These are phyloP conservation scores for Xylariaceae sp. DNA, from an alignment of 2,329 filamentous ascomycete genomes.

Conservation along the genomic window DNA sequence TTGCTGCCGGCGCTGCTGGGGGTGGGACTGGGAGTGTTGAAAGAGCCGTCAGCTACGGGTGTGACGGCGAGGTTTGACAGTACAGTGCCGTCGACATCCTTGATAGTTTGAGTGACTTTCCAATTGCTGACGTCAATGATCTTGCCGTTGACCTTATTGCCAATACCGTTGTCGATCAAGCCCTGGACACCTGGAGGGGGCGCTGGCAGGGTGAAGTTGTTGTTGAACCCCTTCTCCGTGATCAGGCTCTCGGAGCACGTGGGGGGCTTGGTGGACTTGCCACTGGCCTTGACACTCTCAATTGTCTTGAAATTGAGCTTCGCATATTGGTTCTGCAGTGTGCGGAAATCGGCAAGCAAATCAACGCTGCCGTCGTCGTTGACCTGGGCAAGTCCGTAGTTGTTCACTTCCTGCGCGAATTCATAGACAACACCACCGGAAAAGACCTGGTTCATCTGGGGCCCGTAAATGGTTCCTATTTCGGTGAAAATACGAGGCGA, in stretches of 20 bases:
- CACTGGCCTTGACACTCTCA: conserved; percentile 56
- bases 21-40: conserved; percentile 23
- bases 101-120: conserved; percentile 47
- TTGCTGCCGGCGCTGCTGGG: background rate
- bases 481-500: conserved; percentile 72
- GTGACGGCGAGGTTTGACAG: conserved; percentile 46
- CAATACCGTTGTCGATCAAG: conserved; percentile 74
- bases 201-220: conserved; percentile 71
- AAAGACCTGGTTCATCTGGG: conserved; percentile 63
- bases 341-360: conserved; percentile 63
- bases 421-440: conserved; percentile 80
- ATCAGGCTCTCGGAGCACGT: conserved; percentile 66
- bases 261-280: conserved; percentile 50
- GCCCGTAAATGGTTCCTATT: conserved; percentile 66
- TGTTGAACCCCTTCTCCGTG: conserved; percentile 62
- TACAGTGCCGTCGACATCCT: conserved; percentile 39
- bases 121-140: conserved; percentile 65
- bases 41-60: conserved; percentile 22
- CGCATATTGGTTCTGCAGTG: conserved; percentile 70
- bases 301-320: conserved; percentile 68
- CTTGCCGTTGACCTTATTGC: conserved; percentile 59
- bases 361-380: conserved; percentile 53
- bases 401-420: conserved; percentile 66
- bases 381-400: conserved; percentile 62
- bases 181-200: conserved; percentile 63